These are phyloP conservation scores for Botrytis aclada DNA, from an alignment of 2,329 filamentous ascomycete species.

Conservation along the genomic window DNA sequence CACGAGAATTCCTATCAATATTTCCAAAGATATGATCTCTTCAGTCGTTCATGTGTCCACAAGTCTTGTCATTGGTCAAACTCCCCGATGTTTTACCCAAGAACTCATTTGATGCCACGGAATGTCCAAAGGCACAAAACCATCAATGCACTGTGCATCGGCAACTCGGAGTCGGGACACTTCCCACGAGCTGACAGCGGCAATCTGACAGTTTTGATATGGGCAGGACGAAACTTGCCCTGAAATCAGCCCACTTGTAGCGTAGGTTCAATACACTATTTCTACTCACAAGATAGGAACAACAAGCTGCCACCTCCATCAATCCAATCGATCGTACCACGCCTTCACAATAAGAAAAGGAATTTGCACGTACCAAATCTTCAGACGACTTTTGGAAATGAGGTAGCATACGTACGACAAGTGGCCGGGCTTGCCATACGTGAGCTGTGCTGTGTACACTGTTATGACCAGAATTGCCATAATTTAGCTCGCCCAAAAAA, in stretches of 20 bases:
- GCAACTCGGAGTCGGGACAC: neutral
- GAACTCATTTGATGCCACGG: neutral
- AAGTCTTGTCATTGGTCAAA: neutral
- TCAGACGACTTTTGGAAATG: neutral
- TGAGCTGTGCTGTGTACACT: neutral
- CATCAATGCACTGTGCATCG: neutral
- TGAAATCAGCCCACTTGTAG: neutral
- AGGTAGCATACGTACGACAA: neutral
- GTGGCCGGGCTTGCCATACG: neutral
- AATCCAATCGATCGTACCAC: neutral
- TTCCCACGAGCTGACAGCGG: neutral
- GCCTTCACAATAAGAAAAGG: neutral
- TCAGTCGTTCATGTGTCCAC: neutral
- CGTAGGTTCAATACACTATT: neutral
- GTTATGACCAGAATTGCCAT: neutral
- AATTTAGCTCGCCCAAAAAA: neutral
- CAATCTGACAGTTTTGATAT: neutral
- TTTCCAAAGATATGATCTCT: neutral
- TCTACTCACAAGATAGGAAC: neutral
- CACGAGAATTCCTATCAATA: neutral
- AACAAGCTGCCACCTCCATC: neutral
- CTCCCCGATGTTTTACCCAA: neutral
- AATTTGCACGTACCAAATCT: neutral
- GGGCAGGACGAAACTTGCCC: neutral
- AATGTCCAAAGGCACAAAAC: neutral